Evolutionary conservation across 73 alveolate species (phyloP), one percentile per base, ranked within the genome.

Genomic region (Stentor coeruleus): DNA sequence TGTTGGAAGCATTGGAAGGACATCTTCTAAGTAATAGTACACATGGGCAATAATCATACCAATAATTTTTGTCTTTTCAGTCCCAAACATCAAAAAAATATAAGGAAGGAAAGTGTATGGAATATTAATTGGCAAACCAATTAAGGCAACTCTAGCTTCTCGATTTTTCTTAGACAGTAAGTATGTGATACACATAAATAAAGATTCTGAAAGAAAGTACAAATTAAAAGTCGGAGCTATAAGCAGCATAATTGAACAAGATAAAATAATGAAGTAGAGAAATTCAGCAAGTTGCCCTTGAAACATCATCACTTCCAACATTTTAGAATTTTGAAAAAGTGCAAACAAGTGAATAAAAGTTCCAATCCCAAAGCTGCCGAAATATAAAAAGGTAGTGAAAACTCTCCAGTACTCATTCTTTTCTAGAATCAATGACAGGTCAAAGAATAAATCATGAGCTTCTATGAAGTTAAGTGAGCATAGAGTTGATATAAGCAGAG

Each of bases 241-340:
- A 14, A 66, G n/a, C 15, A 66, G 37, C 14, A 26, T 20, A 1
- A 66, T 20, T 26, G 40, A 20, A 26, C 79, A 66, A 11, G 42
- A 66, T 20, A 66, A 20, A 20, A 66, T 28, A 66, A 66, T 20
- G 33, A 66, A 66, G 15, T 33, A 20, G 2, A 66, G 14, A 33
- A 66, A 66, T 66, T 66, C 79, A 28, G 79, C 36, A 33, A 66
- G 36, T 40, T 66, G 79, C 36, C 79, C 79, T 20, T 66, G 79
- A 2, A 66, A 66, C 39, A 66, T 66, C 79, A 66, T 66, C 11
- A 66, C 79, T 66, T 66, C 79, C n/a, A 66, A 40, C 39, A 33
- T 66, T 33, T 66, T 66, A 15, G 40, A 26, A 33, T 66, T 20
- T 26, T 66, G 79, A 31, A 66, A 66, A 26, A 20, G 33, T 20